Conservation (phyloP, 306 rosid species). For the Citrullus mucosospermus region DNA sequence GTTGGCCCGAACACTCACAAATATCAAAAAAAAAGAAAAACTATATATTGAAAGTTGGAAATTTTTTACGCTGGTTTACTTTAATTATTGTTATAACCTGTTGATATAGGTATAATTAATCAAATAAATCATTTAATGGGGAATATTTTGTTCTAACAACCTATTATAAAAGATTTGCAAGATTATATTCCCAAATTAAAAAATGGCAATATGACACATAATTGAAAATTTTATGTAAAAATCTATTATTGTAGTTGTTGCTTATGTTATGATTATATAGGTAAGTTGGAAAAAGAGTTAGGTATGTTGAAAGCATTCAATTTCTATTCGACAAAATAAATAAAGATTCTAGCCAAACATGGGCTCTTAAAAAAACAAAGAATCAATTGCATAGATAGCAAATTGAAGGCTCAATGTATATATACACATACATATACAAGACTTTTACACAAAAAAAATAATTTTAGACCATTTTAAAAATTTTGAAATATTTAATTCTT, state of each 20-base stretch:
- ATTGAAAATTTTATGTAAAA: background rate
- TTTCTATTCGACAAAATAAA: background rate
- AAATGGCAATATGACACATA: background rate
- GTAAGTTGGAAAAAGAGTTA: background rate
- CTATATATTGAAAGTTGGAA: no score
- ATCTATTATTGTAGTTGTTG: background rate
- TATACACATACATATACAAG: no score
- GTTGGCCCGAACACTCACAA: no score
- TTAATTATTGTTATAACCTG: background rate
- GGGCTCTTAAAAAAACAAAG: no score
- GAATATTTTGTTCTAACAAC: background rate
- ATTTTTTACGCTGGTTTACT: no score
- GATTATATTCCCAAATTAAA: background rate
- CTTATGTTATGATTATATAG: background rate
- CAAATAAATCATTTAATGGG: background rate
- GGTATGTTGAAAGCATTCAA: background rate
- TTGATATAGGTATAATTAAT: background rate
- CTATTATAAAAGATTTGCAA: background rate
- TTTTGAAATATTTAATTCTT: no score
- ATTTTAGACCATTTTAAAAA: no score
- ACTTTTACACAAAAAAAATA: no score
- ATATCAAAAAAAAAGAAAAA: no score
- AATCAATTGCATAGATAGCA: no score
- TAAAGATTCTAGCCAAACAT: no score
- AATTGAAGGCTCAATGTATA: no score